Evolutionary conservation across 169 alveolate genomes (phyloP), one percentile per base, ranked within the genome.

Genomic region (Theileria luwenshuni): DNA sequence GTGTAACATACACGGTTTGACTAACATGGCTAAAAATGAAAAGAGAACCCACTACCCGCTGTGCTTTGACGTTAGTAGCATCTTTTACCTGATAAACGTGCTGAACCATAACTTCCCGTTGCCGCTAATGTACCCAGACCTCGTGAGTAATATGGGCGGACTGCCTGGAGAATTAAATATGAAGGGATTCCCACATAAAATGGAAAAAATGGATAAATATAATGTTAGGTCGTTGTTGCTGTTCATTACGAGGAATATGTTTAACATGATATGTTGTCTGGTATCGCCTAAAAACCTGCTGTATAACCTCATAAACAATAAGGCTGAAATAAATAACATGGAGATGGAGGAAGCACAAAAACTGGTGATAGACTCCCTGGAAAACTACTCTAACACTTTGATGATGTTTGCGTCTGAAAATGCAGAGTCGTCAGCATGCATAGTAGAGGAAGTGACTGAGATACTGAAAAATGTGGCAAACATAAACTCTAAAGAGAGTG

Each of bases 71-170:
- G 27, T 69, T 45, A 49, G 38, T 56, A 72, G 77, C 28, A 13
- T 59, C 51, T 79, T 70, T 45, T 79, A 38, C 76, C 38, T 79
- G 38, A 17, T 79, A 62, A 79, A 71, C 73, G 28, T 71, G 32
- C 6, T 79, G 42, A 68, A 63, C 52, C 43, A 60, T 68, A 79
- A 79, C 73, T 79, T 79, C 83, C 87, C 87, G 35, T 25, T 71
- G 21, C 80, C 80, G 12, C 43, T 56, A 21, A 5, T n/a, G 17
- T 56, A 56, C 43, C 59, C 72, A 25, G 76, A 68, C 41, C n/a
- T 17, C 25, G 51, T 32, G 17, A 41, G 41, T 21, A 47, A 35
- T 12, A 62, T 0, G 47, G 56, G 60, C 28, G 28, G 35, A 21
- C 63, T 59, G 48, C 74, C 72, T 42, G 1, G 45, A 17, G 84